Evolutionary conservation across 768 basidiomycete genomes (phyloP).

Genomic region (Rhodocollybia butyracea): DNA sequence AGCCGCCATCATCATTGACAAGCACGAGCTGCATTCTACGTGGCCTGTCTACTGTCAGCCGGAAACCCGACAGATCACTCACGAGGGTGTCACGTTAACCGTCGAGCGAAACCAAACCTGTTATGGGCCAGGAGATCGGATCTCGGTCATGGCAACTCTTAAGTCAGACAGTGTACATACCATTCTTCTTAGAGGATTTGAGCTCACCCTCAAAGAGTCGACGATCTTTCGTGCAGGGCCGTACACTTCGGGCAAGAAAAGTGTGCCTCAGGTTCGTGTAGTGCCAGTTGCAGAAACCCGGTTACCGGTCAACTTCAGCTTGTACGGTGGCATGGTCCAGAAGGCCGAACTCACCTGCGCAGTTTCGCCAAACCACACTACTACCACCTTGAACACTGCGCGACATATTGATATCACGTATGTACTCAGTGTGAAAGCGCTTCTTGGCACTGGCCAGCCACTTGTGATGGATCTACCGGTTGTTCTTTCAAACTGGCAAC

Average conservation of each 20-base stretch:
- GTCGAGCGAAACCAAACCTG: conserved; percentile 77
- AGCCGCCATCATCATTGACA: conserved; percentile 79
- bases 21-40: conserved; percentile 89
- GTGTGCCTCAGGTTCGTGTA: conserved; percentile 52
- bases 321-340: conserved; percentile 71
- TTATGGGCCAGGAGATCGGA: conserved; percentile 83
- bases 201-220: conserved; percentile 75
- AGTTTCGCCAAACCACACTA: conserved; percentile 71
- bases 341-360: conserved; percentile 70
- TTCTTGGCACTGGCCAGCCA: conserved; percentile 64
- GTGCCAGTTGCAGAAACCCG: conserved; percentile 66
- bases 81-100: conserved; percentile 70
- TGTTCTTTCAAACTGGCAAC: conserved; percentile 83
- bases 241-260: conserved; percentile 52
- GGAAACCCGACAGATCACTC: conserved; percentile 61
- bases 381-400: conserved; percentile 78
- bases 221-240: conserved; percentile 70
- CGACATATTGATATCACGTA: conserved; percentile 87
- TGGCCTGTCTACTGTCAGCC: conserved; percentile 89
- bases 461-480: conserved; percentile 74
- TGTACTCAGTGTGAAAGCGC: conserved; percentile 70
- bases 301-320: conserved; percentile 64
- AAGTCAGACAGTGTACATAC: conserved; percentile 68
- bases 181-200: conserved; percentile 78
- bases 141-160: conserved; percentile 67